Evolutionary conservation across 1,139 yeast species (phyloP), one percentile per base, ranked within the genome.

Genomic region (Neolecta irregularis): DNA sequence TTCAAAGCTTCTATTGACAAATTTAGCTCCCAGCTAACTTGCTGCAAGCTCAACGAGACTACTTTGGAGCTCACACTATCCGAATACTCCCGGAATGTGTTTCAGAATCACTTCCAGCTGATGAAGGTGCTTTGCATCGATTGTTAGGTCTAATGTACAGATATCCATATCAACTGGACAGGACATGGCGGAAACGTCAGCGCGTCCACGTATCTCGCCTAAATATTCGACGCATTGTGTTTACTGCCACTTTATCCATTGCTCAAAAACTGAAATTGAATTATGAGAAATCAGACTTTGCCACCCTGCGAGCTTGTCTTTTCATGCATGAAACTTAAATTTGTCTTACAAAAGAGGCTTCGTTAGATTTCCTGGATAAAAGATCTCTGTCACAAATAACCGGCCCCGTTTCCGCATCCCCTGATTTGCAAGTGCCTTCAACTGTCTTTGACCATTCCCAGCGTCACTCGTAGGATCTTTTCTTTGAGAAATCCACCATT

Each of bases 41-140:
- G 65, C 69, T 88, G 61, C 98, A 88, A 69, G 96, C 96, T 54
- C 98, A 88, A 72, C 81, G 98, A 70, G 98, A 88, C 63, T 88
- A 85, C 80, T 88, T 88, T 55, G 98, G 98, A 65, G 98, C 98
- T 49, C 98, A 88, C 74, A 88, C 98, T 56, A 88, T 88, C 81
- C 72, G 74, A 62, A 93, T 88, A 48, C 68, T 81, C 57, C 93
- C 93, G 52, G 92, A 91, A 62, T 62, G 56, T 54, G 94, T 80
- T 52, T 67, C 71, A 55, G 79, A 65, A 41, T 63, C 63, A 56
- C 69, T 78, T 61, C 85, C 88, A 66, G 72, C 66, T 52, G 91
- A 70, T 55, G 64, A 73, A 52, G 74, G 78, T 7, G 11, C 13
- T 25, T n/a, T 7, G 5, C 30, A 6, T 13, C 16, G 3, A 11